Evolutionary conservation across 805 yeast species (phyloP).

Genomic region (Wickerhamomyces bisporus): DNA sequence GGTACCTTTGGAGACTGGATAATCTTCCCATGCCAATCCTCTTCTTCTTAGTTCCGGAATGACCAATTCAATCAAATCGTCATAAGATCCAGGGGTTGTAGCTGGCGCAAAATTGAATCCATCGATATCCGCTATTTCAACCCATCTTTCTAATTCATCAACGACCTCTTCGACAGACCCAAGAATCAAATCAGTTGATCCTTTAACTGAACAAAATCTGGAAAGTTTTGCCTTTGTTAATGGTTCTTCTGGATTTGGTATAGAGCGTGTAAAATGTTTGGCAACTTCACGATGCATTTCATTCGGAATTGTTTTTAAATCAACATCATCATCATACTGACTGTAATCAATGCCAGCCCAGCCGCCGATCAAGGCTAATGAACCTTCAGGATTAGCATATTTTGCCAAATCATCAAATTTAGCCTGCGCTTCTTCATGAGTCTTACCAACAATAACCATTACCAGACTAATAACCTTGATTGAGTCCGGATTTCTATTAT

Average conservation of each 20-base stretch:
- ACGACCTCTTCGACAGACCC: conserved; percentile 35
- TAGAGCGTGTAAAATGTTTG: conserved; percentile 10
- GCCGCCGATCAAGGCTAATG: conserved; percentile 40
- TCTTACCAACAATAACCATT: conserved; percentile 34
- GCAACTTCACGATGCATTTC: conserved; percentile 28
- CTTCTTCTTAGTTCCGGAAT: conserved; percentile 31
- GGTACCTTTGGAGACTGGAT: conserved; percentile 29
- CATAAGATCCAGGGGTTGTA: conserved; percentile 31
- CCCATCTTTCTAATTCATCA: conserved; percentile 34
- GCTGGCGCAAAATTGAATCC: conserved; percentile 38
- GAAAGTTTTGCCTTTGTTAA: background rate
- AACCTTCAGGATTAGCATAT: conserved; percentile 38
- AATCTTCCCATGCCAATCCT: conserved; percentile 31
- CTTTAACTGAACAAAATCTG: conserved; percentile 12
- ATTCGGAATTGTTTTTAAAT: conserved; percentile 27
- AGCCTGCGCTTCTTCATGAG: conserved; percentile 36
- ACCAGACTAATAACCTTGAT: conserved; percentile 35
- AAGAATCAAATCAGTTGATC: conserved; percentile 24
- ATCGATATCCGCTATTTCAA: conserved; percentile 34
- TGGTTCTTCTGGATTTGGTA: background rate
- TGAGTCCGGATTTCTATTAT: conserved; percentile 31
- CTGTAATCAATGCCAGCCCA: conserved; percentile 41
- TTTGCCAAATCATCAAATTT: conserved; percentile 29
- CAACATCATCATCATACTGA: conserved; percentile 32
- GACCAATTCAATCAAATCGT: conserved; percentile 32